Evolutionary conservation across 2,329 filamentous ascomycete genomes (phyloP), one percentile per base, ranked within the genome.

Genomic region (Microsporum canis): DNA sequence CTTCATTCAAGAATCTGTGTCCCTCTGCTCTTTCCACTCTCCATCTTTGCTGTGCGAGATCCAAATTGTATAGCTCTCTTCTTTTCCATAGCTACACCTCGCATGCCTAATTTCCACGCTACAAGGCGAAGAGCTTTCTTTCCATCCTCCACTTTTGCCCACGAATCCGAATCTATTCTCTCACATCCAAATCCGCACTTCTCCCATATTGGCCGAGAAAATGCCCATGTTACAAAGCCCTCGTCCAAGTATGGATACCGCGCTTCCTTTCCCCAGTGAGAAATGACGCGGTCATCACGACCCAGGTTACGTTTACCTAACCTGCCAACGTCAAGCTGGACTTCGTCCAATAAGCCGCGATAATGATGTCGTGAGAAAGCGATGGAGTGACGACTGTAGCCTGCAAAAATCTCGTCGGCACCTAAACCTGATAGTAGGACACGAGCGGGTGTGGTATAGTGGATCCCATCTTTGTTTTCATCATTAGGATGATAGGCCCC

Each of bases 271-370:
- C 88, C 85, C 88, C 91, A 97, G 69, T 95, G 83, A 1, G 89
- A 86, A 73, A 96, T 89, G 17, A 91, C 88, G 29, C 94, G 84
- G 73, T 99, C 95, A 69, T 99, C 94, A 7, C 94, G 85, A 3
- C 94, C 95, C 5, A 99, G 81, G 66, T 99, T 99, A n/a, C 94
- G 84, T 74, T 94, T 90, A 0, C 92, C 91, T 1, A 99, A 83
- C 29, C 95, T 84, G 56, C 83, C 79, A 41, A 97, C 87, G 64
- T 99, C 94, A 2, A 97, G 80, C 62, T 88, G 84, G 3, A 99
- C 82, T 73, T 99, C 92, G 0, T 89, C 83, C 3, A 91, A 76
- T 1, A 99, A 81, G 0, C 87, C 89, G 0, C 75, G 63, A 66
- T 89, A 90, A 0, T 89, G 88, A 17, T 77, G 75, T 5, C 87